Evolutionary conservation across 2,329 filamentous ascomycete species (phyloP), one percentile per base, ranked within the genome.

Genomic region (Bipolaris cookei): DNA sequence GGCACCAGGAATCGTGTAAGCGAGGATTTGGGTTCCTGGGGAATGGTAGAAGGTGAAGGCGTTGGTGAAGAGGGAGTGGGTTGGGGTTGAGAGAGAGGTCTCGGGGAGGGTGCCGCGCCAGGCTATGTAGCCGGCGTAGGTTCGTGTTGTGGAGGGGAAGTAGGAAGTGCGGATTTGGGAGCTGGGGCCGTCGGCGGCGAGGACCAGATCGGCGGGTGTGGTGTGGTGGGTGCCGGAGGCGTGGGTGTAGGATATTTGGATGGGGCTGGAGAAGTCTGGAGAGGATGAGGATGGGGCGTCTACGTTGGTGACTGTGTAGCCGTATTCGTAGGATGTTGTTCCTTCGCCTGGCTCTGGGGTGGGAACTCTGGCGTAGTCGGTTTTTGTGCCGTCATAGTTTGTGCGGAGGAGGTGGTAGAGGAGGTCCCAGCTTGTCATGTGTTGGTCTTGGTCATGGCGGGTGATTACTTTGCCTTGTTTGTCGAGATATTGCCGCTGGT

Each of bases 1-100:
- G 3, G 72, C 68, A 0, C 76, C 76, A 0, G 80, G 80, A 8
- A 82, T 80, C 6, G 76, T 64, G 58, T 82, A 82, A 1, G 61
- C 65, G 1, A 69, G 54, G 18, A 69, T 67, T 14, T 68, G 63
- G 0, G 58, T 45, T 14, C 63, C 58, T 6, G 57, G 11, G 1
- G 58, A 49, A 21, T 68, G 64, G 38, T 61, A 68, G 50, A 70
- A 70, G 2, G 59, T 21, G 32, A 67, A 66, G 13, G 61, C 65
- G 32, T 65, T 60, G 5, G 62, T 54, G 13, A 67, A 66, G 1
- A 64, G 60, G 14, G 64, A 55, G 1, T n/a, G 39, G 3, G 64
- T 56, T 18, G 56, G 38, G 18, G 59, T 25, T 6, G 63, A 68
- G 8, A 65, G 54, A 38, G 61, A 13, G 2, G 56, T 35, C 50